Percentiles rank a stretch among this genome's conserved stretches.
Conservation (phyloP, 441 rosid genomes). For the Adansonia madagascariensis region DNA sequence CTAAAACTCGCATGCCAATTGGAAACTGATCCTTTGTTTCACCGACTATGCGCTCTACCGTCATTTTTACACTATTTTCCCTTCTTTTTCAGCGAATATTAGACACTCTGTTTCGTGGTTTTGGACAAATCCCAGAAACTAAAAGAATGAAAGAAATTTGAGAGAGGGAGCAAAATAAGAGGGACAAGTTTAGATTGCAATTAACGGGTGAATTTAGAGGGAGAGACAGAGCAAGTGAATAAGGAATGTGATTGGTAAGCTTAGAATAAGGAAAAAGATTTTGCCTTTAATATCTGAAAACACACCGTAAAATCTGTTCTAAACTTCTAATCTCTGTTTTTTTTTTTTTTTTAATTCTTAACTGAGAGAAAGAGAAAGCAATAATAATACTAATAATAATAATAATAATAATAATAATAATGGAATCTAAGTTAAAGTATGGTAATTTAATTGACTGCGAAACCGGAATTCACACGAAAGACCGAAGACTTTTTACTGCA, state of each 20-base stretch:
- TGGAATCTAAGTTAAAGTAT: not conserved
- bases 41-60: not conserved
- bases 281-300: not conserved
- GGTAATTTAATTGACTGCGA: not conserved
- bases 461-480: not conserved
- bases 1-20: slow-evolving; percentile 87
- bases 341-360: no score
- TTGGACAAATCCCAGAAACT: not conserved
- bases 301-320: not conserved
- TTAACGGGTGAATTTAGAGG: not conserved
- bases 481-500: not conserved
- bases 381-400: not conserved
- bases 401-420: not conserved
- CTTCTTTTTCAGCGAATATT: not conserved
- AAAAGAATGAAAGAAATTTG: not conserved
- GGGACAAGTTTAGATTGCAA: not conserved
- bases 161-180: not conserved
- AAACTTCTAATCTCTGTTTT: not conserved
- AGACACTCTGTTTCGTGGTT: not conserved
- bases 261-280: not conserved
- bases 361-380: not conserved
- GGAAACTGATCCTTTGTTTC: slow-evolving; percentile 60
- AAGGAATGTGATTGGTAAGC: not conserved
- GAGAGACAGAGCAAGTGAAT: not conserved
- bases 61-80: not conserved